These are phyloP conservation scores for Anthoceros angustus DNA, from an alignment of 225 moss, liverwort and hornwort genomes.

Conservation along the genomic window DNA sequence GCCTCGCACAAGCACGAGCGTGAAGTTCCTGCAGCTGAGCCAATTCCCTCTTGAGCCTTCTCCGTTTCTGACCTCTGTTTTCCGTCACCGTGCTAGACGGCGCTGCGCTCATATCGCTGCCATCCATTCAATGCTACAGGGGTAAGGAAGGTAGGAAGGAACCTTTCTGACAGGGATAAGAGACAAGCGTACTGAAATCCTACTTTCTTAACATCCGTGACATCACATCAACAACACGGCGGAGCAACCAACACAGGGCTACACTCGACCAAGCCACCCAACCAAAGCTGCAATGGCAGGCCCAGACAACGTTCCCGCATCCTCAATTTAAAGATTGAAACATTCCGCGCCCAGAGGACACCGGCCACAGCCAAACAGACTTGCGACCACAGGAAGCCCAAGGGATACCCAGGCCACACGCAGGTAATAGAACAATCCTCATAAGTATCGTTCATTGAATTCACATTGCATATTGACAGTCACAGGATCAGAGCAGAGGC, in stretches of 20 bases:
- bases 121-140: slow-evolving; percentile 6
- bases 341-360: no score
- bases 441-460: background rate
- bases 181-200: background rate
- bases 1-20: background rate
- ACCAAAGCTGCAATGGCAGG: no score
- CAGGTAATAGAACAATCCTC: background rate
- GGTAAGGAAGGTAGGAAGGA: background rate
- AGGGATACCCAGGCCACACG: no score
- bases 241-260: background rate
- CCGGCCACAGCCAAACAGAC: no score
- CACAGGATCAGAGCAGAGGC: background rate
- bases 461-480: background rate
- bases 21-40: background rate
- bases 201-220: background rate
- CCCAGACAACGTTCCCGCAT: no score
- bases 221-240: background rate
- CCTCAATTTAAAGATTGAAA: no score
- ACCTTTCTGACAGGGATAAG: background rate
- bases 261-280: background rate
- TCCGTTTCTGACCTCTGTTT: background rate
- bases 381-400: no score
- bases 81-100: slow-evolving; percentile 2
- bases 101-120: slow-evolving; percentile 3
- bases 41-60: background rate